These are phyloP conservation scores for Theobroma cacao DNA, from an alignment of 345 rosid genomes.

Conservation along the genomic window DNA sequence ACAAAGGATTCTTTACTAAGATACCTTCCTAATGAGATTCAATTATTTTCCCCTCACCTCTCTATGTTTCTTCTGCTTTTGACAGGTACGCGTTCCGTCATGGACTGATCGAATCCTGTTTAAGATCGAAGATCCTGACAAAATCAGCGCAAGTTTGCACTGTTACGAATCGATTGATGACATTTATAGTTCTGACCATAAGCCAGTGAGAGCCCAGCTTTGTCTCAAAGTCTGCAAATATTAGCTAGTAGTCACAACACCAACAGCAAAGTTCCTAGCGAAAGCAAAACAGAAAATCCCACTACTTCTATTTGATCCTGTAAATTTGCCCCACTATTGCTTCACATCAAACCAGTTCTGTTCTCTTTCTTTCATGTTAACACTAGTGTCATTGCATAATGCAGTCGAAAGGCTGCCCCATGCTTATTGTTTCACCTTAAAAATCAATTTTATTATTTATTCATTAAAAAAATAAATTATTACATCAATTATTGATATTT, in stretches of 20 bases:
- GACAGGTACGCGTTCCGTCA: constrained; percentile 48
- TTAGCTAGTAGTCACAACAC: neutral
- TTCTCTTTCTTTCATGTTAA: neutral
- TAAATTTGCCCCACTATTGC: no score
- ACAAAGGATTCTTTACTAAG: neutral
- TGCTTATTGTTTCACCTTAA: no score
- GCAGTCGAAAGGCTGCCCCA: no score
- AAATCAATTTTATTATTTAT: no score
- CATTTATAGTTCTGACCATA: constrained; percentile 49
- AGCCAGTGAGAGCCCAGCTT: constrained; percentile 54
- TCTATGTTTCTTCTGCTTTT: neutral
- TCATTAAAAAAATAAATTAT: no score
- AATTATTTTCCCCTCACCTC: neutral
- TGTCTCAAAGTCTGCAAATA: constrained; percentile 26
- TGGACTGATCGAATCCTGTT: constrained; percentile 58
- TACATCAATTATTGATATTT: no score
- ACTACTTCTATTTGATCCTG: no score
- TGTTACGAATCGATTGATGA: constrained; percentile 51
- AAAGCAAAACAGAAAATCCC: neutral
- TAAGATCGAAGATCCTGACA: constrained; percentile 35
- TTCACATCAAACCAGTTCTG: no score
- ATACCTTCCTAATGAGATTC: neutral
- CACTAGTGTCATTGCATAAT: neutral
- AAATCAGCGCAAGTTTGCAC: constrained; percentile 32
- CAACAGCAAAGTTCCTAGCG: no score